Evolutionary conservation across 1,284 basidiomycete species (phyloP).

Genomic region (Erythrobasidium hasegawianum): DNA sequence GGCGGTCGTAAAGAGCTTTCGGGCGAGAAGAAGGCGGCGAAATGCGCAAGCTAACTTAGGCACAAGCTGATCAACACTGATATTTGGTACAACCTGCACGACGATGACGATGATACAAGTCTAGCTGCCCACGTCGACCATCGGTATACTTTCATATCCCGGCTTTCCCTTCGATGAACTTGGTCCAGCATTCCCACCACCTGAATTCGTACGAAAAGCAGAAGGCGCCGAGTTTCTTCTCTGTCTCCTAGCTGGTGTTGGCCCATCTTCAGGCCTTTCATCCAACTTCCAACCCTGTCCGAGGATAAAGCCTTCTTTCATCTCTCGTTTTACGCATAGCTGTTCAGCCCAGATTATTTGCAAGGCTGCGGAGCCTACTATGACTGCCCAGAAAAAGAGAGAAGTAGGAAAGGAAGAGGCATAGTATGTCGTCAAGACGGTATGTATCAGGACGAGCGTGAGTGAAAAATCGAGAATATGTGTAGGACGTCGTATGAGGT

Average conservation of each 20-base stretch:
- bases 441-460: slow-evolving; percentile 83
- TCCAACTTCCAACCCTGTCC: no score
- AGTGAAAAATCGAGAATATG: slow-evolving; percentile 90
- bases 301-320: slow-evolving; percentile 68
- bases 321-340: slow-evolving; percentile 81
- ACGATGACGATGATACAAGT: no score
- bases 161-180: no score
- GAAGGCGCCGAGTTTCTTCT: slow-evolving; percentile 28
- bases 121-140: slow-evolving; percentile 11
- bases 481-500: slow-evolving; percentile 80
- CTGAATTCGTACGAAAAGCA: slow-evolving; percentile 6
- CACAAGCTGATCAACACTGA: no score
- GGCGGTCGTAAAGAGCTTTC: no score
- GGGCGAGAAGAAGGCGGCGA: no score
- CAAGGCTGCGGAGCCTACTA: slow-evolving; percentile 65
- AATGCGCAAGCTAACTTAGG: no score
- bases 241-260: slow-evolving; percentile 11
- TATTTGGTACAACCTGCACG: no score
- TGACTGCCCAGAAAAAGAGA: slow-evolving; percentile 80
- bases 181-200: neutral
- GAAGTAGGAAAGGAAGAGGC: slow-evolving; percentile 79
- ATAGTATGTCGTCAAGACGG: slow-evolving; percentile 88
- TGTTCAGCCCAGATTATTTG: slow-evolving; percentile 84
- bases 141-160: slow-evolving; percentile 28
- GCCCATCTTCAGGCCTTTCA: no score